Evolutionary conservation across 2,329 filamentous ascomycete genomes (phyloP), one percentile per base, ranked within the genome.

Genomic region (Xylaria sp.): DNA sequence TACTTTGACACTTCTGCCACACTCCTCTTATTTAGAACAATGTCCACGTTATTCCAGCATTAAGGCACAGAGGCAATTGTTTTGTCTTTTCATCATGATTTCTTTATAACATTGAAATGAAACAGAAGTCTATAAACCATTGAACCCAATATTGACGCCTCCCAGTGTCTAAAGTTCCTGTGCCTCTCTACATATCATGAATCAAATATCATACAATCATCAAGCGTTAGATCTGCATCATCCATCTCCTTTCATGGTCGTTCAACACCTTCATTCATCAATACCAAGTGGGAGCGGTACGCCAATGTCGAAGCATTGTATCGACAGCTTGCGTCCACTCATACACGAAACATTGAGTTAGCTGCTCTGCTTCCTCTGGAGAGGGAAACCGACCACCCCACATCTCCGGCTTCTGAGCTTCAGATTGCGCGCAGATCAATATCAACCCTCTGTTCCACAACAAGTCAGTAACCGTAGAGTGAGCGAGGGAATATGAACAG

Each of bases 221-320:
- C 45, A 62, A 55, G 22, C 51, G 10, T 22, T 11, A 55, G n/a
- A 39, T 15, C n/a, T 7, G 22, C 17, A 45, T 17, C 31, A n/a
- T 49, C 10, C 4, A 22, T 45, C 25, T 20, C 15, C 13, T 45
- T 0, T 3, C 11, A n/a, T 3, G 4, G 15, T 13, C 17, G 20
- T 20, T n/a, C n/a, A 44, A 17, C 5, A 22, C 33, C 38, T 44
- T 80, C n/a, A n/a, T n/a, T n/a, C n/a, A n/a, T n/a, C 69, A 86
- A 66, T 82, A 85, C 80, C 84, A 85, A 5, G 84, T 86, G 3
- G 90, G 90, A 5, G 88, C 80, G 1, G 79, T 79, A 10, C 86
- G 80, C 91, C 91, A 93, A 75, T 93, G 89, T 62, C 87, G 80
- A 67, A 93, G 79, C 88, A 93, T 88, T 62, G 86, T 86, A 39